phyloP scores from a whole-genome alignment of 1,284 basidiomycete species.

The Pisolithus thermaeus region DNA sequence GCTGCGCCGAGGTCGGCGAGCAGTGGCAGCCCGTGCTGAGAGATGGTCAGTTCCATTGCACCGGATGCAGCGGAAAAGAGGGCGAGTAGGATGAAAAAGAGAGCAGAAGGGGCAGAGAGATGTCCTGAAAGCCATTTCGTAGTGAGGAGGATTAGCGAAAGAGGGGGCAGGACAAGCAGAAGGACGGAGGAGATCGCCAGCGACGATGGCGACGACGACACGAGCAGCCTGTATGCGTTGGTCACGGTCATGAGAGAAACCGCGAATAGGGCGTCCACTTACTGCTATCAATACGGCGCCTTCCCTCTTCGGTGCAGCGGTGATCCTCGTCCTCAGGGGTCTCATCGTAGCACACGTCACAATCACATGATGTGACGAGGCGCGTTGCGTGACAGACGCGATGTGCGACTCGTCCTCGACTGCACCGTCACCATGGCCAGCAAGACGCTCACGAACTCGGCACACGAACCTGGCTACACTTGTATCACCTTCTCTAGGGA shows the following conservation, averaged over 20 bases:
- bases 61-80: slow-evolving; percentile 20
- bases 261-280: too few relatives aligned
- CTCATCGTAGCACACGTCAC: too few relatives aligned
- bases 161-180: not conserved
- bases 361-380: not conserved
- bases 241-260: too few relatives aligned
- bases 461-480: slow-evolving; percentile 37
- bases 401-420: not conserved
- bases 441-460: slow-evolving; percentile 31
- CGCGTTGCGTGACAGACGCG: not conserved
- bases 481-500: slow-evolving; percentile 55
- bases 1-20: slow-evolving; percentile 14
- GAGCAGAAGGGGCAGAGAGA: slow-evolving; percentile 6
- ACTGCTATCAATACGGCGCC: too few relatives aligned
- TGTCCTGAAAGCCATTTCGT: slow-evolving; percentile 9
- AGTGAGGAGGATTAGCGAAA: slow-evolving; percentile 10
- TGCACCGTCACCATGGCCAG: slow-evolving; percentile 19
- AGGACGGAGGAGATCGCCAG: not conserved
- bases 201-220: not conserved
- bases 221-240: not conserved
- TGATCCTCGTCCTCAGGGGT: too few relatives aligned
- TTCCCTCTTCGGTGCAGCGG: too few relatives aligned
- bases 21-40: slow-evolving; percentile 6
- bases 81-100: slow-evolving; percentile 16
- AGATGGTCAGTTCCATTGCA: slow-evolving; percentile 16